phyloP scores from a whole-genome alignment of 805 yeast genomes.

The Metschnikowia colocasiae region DNA sequence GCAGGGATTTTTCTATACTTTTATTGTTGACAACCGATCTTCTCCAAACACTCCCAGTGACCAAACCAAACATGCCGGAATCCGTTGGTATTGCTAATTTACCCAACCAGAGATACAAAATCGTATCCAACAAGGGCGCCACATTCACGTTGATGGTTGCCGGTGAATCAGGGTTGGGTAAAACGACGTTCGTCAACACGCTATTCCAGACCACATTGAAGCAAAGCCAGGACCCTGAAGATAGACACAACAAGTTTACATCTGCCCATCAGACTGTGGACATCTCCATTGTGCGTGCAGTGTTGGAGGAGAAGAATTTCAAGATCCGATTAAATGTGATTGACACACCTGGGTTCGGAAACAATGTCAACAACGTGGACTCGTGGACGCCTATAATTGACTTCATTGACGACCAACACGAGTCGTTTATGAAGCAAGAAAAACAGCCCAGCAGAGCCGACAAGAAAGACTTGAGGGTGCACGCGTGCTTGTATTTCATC shows the following conservation, averaged over 20 bases:
- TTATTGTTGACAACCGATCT: slow-evolving; percentile 5
- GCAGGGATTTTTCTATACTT: slow-evolving; percentile 6
- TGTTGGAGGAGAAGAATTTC: slow-evolving; percentile 80
- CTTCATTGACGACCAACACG: slow-evolving; percentile 89
- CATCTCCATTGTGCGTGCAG: slow-evolving; percentile 75
- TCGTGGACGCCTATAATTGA: slow-evolving; percentile 86
- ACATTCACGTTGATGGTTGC: slow-evolving; percentile 79
- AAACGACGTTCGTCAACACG: slow-evolving; percentile 87
- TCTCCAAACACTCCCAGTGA: neutral
- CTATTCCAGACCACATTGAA: slow-evolving; percentile 73
- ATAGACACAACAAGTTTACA: slow-evolving; percentile 56
- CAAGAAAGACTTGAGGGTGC: slow-evolving; percentile 80
- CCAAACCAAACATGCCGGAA: slow-evolving; percentile 39
- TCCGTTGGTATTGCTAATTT: slow-evolving; percentile 68
- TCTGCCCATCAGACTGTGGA: slow-evolving; percentile 63
- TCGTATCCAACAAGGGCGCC: slow-evolving; percentile 71
- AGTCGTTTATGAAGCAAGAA: slow-evolving; percentile 83
- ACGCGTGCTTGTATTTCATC: slow-evolving; percentile 84
- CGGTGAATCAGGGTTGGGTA: slow-evolving; percentile 91
- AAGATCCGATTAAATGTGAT: slow-evolving; percentile 71
- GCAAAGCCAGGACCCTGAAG: slow-evolving; percentile 51
- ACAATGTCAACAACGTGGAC: slow-evolving; percentile 77
- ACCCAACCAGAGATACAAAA: slow-evolving; percentile 75
- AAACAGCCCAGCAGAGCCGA: slow-evolving; percentile 76
- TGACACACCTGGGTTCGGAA: slow-evolving; percentile 95